Evolutionary conservation across 169 alveolate genomes (phyloP).

Genomic region (Plasmodium gallinaceum): DNA sequence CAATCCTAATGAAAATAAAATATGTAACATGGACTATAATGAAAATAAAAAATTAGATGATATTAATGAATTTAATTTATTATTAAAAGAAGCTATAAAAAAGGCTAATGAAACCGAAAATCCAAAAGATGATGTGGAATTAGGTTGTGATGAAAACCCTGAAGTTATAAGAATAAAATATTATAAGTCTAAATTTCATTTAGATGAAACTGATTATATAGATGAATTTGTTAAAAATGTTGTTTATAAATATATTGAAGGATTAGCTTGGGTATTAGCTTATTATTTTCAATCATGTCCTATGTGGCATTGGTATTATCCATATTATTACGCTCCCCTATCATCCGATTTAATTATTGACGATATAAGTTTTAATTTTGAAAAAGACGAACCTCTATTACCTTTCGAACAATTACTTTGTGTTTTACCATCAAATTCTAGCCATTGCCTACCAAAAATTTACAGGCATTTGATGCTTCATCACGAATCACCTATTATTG

Average conservation of each 20-base stretch:
- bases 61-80: conserved; percentile 57
- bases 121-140: conserved; percentile 74
- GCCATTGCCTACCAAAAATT: conserved; percentile 93
- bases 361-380: conserved; percentile 78
- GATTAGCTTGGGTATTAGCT: conserved; percentile 96
- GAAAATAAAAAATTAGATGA: conserved; percentile 27
- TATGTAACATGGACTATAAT: background rate
- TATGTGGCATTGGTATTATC: conserved; percentile 99
- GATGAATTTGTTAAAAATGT: conserved; percentile 76
- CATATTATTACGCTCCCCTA: conserved; percentile 99
- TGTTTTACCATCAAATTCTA: conserved; percentile 97
- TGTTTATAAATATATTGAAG: conserved; percentile 93
- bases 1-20: background rate
- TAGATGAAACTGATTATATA: conserved; percentile 54
- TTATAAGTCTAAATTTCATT: conserved; percentile 66
- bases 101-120: conserved; percentile 68
- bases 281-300: conserved; percentile 95
- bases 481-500: conserved; percentile 83
- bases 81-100: conserved; percentile 68
- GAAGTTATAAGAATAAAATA: conserved; percentile 41
- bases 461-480: conserved; percentile 84
- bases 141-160: conserved; percentile 72
- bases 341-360: conserved; percentile 92
- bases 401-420: conserved; percentile 97
- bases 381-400: conserved; percentile 93